Evolutionary conservation across 305 asterid species (phyloP).

Genomic region (Rubia tinctorum): DNA sequence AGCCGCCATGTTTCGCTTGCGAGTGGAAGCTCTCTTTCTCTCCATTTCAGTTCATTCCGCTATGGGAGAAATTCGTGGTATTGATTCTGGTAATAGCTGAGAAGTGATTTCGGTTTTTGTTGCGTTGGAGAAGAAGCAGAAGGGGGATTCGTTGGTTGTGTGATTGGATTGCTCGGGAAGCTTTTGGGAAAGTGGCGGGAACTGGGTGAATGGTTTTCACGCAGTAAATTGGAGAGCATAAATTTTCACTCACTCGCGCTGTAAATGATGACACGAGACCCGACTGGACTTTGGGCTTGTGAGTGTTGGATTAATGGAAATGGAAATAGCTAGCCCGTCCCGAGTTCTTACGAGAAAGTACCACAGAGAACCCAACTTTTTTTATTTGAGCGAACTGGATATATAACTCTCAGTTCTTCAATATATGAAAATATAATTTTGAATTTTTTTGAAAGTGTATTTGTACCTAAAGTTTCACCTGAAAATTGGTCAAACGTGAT

Average conservation of each 20-base stretch:
- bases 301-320: neutral
- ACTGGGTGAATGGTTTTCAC: neutral
- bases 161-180: slow-evolving; percentile 6
- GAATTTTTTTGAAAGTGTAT: too few relatives aligned
- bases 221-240: neutral
- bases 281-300: neutral
- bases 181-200: slow-evolving; percentile 11
- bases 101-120: neutral
- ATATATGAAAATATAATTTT: too few relatives aligned
- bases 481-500: too few relatives aligned
- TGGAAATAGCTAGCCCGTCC: neutral
- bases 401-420: too few relatives aligned
- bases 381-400: too few relatives aligned
- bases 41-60: slow-evolving; percentile 18
- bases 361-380: too few relatives aligned
- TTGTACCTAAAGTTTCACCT: too few relatives aligned
- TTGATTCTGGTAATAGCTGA: neutral
- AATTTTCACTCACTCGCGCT: neutral
- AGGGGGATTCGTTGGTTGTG: neutral
- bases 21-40: slow-evolving; percentile 1
- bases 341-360: too few relatives aligned
- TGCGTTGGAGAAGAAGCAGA: neutral
- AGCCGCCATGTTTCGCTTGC: neutral
- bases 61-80: neutral
- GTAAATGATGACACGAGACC: neutral